phyloP scores from a whole-genome alignment of 1,284 basidiomycete genomes.

The Laetiporus sulphureus region DNA sequence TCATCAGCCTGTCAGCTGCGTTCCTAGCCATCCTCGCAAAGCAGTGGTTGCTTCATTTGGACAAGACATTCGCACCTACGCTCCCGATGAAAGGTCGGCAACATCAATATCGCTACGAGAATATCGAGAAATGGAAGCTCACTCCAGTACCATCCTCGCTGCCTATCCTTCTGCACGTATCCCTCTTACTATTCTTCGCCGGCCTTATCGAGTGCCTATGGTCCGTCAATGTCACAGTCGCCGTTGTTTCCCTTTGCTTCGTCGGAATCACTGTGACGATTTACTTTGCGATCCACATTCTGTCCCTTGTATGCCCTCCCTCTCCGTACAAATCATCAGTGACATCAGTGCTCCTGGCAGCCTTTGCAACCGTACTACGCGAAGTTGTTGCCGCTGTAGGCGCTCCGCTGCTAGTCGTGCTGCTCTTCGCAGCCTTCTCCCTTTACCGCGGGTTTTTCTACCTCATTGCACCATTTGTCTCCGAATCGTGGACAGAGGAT shows the following conservation, averaged over 20 bases:
- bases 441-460: too few species aligned
- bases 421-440: too few species aligned
- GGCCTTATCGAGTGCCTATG: conserved; percentile 12
- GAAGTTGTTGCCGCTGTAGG: too few species aligned
- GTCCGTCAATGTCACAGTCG: conserved; percentile 5
- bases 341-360: neutral
- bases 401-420: too few species aligned
- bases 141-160: conserved; percentile 6
- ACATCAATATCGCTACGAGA: conserved; percentile 10
- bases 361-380: too few species aligned
- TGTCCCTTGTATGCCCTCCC: neutral
- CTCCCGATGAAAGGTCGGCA: conserved; percentile 3
- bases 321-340: conserved; percentile 1
- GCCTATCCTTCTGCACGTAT: conserved; percentile 11
- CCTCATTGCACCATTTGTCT: too few species aligned
- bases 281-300: neutral
- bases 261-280: neutral
- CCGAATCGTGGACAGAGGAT: too few species aligned
- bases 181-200: conserved; percentile 11
- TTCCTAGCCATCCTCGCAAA: conserved; percentile 10
- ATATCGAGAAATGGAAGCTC: conserved; percentile 9
- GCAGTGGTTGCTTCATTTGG: conserved; percentile 1
- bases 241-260: neutral
- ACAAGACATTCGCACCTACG: neutral
- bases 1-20: conserved; percentile 10